These are phyloP conservation scores for Cystobasidium slooffiae DNA, from an alignment of 1,284 basidiomycete species.

Conservation along the genomic window DNA sequence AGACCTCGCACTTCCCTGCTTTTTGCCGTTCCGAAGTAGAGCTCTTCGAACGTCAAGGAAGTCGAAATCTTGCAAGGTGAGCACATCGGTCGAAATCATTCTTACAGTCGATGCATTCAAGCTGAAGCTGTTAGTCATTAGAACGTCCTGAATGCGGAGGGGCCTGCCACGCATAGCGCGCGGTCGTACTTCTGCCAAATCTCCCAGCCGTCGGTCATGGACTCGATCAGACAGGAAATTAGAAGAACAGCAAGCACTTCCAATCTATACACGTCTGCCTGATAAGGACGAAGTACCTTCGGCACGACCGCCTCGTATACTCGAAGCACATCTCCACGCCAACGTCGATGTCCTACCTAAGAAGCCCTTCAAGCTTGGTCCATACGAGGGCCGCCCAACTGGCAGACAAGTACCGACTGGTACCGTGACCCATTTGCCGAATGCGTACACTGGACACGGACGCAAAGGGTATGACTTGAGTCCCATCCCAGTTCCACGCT, in stretches of 20 bases:
- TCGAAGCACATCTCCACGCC: slow-evolving; percentile 21
- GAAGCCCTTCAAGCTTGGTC: not conserved
- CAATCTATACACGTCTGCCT: slow-evolving; percentile 7
- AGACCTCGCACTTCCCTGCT: too few relatives aligned
- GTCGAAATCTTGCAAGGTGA: slow-evolving; percentile 7
- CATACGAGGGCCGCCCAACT: not conserved
- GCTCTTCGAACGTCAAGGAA: too few relatives aligned
- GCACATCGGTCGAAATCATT: not conserved
- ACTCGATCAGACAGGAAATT: slow-evolving; percentile 1
- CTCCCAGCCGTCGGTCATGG: not conserved
- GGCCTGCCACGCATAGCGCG: slow-evolving; percentile 19
- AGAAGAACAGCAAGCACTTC: not conserved
- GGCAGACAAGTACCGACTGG: slow-evolving; percentile 10
- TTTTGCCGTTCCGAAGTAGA: too few relatives aligned
- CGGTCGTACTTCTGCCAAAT: not conserved
- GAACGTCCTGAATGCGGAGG: slow-evolving; percentile 4
- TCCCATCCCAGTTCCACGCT: not conserved
- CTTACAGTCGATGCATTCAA: not conserved
- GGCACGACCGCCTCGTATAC: not conserved
- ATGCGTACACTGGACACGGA: slow-evolving; percentile 3
- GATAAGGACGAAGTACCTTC: not conserved
- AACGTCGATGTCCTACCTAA: slow-evolving; percentile 5
- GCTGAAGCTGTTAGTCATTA: not conserved
- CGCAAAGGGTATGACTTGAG: not conserved
- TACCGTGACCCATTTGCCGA: slow-evolving; percentile 17